Evolutionary conservation across 2,329 filamentous ascomycete genomes (phyloP), one percentile per base, ranked within the genome.

Genomic region (Ophiostoma sp.): DNA sequence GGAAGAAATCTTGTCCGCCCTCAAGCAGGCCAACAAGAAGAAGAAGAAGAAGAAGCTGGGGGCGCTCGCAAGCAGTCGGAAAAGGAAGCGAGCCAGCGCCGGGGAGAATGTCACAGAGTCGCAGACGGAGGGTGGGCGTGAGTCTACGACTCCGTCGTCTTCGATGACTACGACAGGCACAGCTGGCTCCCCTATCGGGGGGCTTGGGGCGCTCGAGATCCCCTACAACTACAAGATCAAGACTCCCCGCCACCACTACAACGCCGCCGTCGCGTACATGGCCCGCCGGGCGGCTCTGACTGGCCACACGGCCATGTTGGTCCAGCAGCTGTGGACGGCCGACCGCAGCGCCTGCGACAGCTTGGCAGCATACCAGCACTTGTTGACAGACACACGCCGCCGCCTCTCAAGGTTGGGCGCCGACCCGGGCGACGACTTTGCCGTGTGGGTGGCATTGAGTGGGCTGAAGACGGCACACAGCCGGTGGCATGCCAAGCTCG

Each of bases 321-420:
- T 76, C 25, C 50, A 22, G 28, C 55, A 63, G 12, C 61, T 76
- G 2, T 74, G 75, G 70, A 42, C 52, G 12, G 63, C 64, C n/a
- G 57, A 74, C 59, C 74, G 75, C 17, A 11, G 4, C 17, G 50
- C 28, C 61, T 76, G 72, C 31, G 72, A 73, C 59, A 75, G 72
- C 50, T 61, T 77, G 12, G 75, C 73, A 0, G 74, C 76, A 5
- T 77, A 76, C 71, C 74, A 77, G 70, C 25, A 25, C 28, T 68
- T 66, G 52, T 63, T 76, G 22, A 70, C 71, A n/a, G 64, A 63
- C 12, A 69, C 69, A 19, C 73, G 74, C 11, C 70, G 68, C n/a
- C 69, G 70, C 9, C 75, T 77, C 5, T 28, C 59, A 12, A 45
- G 72, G 5, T 69, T 77, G 19, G 61, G 69, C 31, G 66, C 59